phyloP scores from a whole-genome alignment of 495 filamentous ascomycete genomes.

The Chaetomium tenue region DNA sequence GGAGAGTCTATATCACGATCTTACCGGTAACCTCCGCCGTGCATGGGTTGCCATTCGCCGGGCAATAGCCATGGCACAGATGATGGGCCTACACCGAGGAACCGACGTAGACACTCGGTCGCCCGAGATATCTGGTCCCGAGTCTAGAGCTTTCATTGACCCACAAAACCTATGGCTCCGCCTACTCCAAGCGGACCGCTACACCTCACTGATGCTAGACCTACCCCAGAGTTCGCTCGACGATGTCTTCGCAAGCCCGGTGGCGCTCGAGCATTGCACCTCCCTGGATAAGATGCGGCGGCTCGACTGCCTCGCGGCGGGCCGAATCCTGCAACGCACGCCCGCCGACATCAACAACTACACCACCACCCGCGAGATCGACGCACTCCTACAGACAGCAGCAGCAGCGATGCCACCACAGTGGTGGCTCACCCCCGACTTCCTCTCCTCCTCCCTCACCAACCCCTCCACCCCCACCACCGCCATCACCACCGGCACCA shows the following conservation, averaged over 20 bases:
- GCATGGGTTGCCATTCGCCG: slow-evolving; percentile 45
- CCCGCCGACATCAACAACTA: slow-evolving; percentile 20
- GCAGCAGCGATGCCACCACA: slow-evolving; percentile 34
- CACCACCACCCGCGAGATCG: slow-evolving; percentile 30
- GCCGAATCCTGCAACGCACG: slow-evolving; percentile 34
- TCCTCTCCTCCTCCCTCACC: not conserved
- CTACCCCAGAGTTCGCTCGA: slow-evolving; percentile 33
- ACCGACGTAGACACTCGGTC: slow-evolving; percentile 5
- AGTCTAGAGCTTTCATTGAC: slow-evolving; percentile 15
- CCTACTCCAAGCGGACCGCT: slow-evolving; percentile 36
- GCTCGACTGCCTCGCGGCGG: slow-evolving; percentile 29
- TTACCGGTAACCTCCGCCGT: slow-evolving; percentile 48
- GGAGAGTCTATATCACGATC: slow-evolving; percentile 49
- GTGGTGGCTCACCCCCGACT: slow-evolving; percentile 36
- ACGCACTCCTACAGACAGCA: slow-evolving; percentile 36
- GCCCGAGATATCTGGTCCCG: slow-evolving; percentile 11
- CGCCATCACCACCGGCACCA: slow-evolving; percentile 24
- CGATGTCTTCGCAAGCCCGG: slow-evolving; percentile 24
- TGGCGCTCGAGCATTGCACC: slow-evolving; percentile 19
- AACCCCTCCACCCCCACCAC: slow-evolving; percentile 23
- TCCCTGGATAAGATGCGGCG: slow-evolving; percentile 35
- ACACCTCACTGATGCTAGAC: slow-evolving; percentile 39
- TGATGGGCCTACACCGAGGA: slow-evolving; percentile 46
- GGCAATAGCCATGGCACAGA: slow-evolving; percentile 45
- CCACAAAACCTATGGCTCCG: slow-evolving; percentile 38